Evolutionary conservation across 1,139 yeast species (phyloP), one percentile per base, ranked within the genome.

Genomic region (Protomyces inouyei): DNA sequence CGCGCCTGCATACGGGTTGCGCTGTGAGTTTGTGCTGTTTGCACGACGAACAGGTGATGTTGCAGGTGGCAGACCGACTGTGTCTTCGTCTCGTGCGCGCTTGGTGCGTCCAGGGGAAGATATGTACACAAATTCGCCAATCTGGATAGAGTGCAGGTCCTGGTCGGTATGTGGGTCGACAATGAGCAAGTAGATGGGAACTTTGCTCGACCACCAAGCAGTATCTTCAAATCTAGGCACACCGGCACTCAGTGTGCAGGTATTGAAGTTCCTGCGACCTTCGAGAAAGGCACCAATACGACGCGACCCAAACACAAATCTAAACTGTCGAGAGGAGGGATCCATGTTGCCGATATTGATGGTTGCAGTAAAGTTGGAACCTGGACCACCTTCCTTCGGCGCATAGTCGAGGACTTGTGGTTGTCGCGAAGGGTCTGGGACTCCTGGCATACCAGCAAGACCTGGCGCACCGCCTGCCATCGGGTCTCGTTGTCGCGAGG

Each of bases 251-350:
- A 59, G 38, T 5, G 56, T 38, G 45, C 57, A 28, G 12, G 23
- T 36, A 37, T 37, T 45, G 51, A 23, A 35, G 38, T 40, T 25
- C 8, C 55, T 36, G 25, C 55, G 23, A 9, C 55, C 46, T 23
- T 57, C 61, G 38, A 57, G 61, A 32, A 57, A 57, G 37, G 61
- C 55, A 4, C 55, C 55, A 38, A 57, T 48, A 37, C 45, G 52
- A n/a, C 52, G 46, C 37, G 38, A 45, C 16, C 61, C 61, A 51
- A 57, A 57, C 48, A 57, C 61, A 35, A 57, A 57, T 16, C 45
- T 21, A 40, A 38, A 59, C 35, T 48, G 45, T 16, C 57, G 45
- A 12, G 48, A 16, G 12, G 48, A 18, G n/a, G 63, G 57, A 21
- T 59, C 56, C 18, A 52, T 37, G 3, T 40, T 38, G 57, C 53